These are phyloP conservation scores for Neurospora sp. DNA, from an alignment of 495 filamentous ascomycete species.

Conservation along the genomic window DNA sequence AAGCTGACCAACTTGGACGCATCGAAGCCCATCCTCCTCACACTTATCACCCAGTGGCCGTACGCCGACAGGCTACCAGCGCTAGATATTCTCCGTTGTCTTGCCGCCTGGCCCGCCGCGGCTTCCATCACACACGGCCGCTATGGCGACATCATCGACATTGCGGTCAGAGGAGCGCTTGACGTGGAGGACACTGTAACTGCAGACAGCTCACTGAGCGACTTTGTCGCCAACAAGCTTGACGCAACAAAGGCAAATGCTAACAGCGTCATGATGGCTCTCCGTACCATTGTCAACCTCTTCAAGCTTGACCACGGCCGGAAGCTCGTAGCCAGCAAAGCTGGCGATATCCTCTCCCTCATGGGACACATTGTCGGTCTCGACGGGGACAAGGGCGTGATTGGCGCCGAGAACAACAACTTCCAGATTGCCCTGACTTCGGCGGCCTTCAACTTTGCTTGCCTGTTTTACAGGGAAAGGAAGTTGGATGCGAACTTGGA, in stretches of 20 bases:
- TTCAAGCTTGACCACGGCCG: conserved; percentile 69
- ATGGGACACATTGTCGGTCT: conserved; percentile 35
- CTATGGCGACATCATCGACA: conserved; percentile 43
- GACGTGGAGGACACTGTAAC: conserved; percentile 31
- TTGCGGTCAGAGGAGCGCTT: conserved; percentile 20
- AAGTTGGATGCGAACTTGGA: not conserved
- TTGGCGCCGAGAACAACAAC: conserved; percentile 61
- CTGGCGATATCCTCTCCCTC: conserved; percentile 41
- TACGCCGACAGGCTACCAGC: conserved; percentile 66
- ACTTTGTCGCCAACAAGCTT: conserved; percentile 5
- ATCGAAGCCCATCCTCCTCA: conserved; percentile 44
- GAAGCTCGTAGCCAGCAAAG: conserved; percentile 44
- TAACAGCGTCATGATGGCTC: conserved; percentile 80
- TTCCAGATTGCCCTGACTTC: conserved; percentile 73
- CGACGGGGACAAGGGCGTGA: conserved; percentile 34
- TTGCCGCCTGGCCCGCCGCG: conserved; percentile 55
- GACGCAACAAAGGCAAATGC: conserved; percentile 20
- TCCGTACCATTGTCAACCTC: conserved; percentile 76
- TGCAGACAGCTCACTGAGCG: conserved; percentile 24
- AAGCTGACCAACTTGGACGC: conserved; percentile 46
- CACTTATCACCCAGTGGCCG: conserved; percentile 66
- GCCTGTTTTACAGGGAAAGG: conserved; percentile 35
- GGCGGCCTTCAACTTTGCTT: conserved; percentile 75
- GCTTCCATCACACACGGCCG: conserved; percentile 39
- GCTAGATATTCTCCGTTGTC: conserved; percentile 73